phyloP scores from a whole-genome alignment of 192 early-diverging fungal species.

The Gryganskiella cystojenkinii region DNA sequence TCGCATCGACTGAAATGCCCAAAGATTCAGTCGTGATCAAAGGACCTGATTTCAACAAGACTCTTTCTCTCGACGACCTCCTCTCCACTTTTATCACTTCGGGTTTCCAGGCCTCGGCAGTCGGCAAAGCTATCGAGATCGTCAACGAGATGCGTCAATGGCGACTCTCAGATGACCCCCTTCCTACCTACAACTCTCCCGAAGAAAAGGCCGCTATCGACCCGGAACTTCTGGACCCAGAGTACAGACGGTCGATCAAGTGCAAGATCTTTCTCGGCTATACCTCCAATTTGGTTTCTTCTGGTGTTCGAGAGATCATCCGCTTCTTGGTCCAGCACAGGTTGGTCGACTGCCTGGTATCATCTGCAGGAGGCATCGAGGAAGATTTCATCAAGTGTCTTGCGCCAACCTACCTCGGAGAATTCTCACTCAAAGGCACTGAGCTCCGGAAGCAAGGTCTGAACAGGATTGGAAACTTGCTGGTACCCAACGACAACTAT shows the following conservation, averaged over 20 bases:
- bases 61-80: constrained; percentile 78
- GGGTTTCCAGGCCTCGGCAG: constrained; percentile 93
- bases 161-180: constrained; percentile 90
- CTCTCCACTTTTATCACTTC: constrained; percentile 78
- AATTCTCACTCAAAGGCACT: constrained; percentile 80
- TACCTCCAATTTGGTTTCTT: constrained; percentile 97
- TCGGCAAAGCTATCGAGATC: constrained; percentile 90
- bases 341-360: constrained; percentile 90
- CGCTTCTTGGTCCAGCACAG: constrained; percentile 90
- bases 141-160: constrained; percentile 92
- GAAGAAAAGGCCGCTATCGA: constrained; percentile 42
- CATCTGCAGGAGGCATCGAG: constrained; percentile 96
- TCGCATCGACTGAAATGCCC: constrained; percentile 78
- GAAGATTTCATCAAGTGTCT: constrained; percentile 99
- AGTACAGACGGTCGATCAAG: constrained; percentile 72
- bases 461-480: constrained; percentile 96
- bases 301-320: constrained; percentile 92
- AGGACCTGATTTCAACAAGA: constrained; percentile 95
- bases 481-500: constrained; percentile 99
- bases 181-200: constrained; percentile 3
- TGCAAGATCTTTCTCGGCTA: constrained; percentile 99
- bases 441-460: constrained; percentile 88
- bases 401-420: constrained; percentile 86
- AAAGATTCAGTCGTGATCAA: constrained; percentile 70
- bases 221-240: constrained; percentile 67